These are phyloP conservation scores for Leccinellum albellum DNA, from an alignment of 768 basidiomycete species.

Conservation along the genomic window DNA sequence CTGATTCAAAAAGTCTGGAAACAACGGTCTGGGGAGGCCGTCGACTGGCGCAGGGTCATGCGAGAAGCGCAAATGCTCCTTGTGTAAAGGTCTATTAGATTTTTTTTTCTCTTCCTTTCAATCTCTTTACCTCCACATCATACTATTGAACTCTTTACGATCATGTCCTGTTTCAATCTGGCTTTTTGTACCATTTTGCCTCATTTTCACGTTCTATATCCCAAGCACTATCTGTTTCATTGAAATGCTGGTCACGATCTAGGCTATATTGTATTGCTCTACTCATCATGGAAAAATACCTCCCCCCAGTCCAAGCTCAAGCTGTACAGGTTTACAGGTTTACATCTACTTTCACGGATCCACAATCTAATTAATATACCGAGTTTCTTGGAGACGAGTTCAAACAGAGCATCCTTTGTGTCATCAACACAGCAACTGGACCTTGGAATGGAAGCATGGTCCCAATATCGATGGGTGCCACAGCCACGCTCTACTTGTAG, in stretches of 20 bases:
- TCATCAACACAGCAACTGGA: background rate
- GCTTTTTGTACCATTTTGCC: constrained; percentile 9
- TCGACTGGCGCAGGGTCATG: constrained; percentile 63
- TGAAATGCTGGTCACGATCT: constrained; percentile 21
- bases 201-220: constrained; percentile 9
- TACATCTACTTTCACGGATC: constrained; percentile 10
- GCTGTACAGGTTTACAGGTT: constrained; percentile 20
- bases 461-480: background rate
- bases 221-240: constrained; percentile 1
- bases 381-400: background rate
- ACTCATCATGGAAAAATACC: constrained; percentile 20
- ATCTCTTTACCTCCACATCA: background rate
- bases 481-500: constrained; percentile 17
- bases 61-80: constrained; percentile 51
- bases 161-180: background rate
- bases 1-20: constrained; percentile 63
- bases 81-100: constrained; percentile 37
- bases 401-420: constrained; percentile 1
- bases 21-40: constrained; percentile 35
- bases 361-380: background rate
- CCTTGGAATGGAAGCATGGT: background rate
- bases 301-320: constrained; percentile 15
- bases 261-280: constrained; percentile 13
- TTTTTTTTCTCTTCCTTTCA: background rate
- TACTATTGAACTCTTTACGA: constrained; percentile 1